A percentile compares a stretch with the other conserved stretches of the same genome.
phyloP scores from a whole-genome alignment of 179 eudicot genomes.

The Beta corolliflora region DNA sequence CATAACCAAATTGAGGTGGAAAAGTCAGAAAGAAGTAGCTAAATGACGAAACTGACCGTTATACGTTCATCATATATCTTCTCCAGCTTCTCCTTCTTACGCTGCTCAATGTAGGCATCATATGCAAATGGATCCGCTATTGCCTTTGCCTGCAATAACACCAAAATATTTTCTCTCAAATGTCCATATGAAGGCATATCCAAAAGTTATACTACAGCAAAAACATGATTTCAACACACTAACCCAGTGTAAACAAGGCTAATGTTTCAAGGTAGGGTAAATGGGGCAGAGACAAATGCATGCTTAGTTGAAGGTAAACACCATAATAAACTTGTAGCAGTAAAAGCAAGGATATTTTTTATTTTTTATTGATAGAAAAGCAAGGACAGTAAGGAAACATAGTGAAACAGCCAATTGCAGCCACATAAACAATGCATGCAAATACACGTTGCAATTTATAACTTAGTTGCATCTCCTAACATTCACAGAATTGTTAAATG shows the following conservation, averaged over 20 bases:
- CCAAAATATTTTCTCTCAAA: background rate
- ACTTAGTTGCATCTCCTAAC: background rate
- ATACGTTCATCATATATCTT: conserved; percentile 46
- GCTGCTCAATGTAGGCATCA: conserved; percentile 59
- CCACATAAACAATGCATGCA: background rate
- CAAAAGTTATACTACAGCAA: background rate
- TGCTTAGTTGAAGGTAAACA: background rate
- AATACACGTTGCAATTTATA: background rate
- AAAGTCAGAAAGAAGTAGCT: background rate
- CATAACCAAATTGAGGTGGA: background rate
- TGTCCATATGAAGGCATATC: background rate
- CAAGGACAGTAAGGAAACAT: background rate
- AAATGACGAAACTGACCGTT: conserved; percentile 56
- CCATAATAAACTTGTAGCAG: background rate
- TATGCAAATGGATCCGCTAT: conserved; percentile 69
- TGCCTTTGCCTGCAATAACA: conserved; percentile 63
- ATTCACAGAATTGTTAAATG: background rate
- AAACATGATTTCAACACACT: background rate
- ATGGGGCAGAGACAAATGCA: background rate
- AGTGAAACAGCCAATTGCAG: background rate
- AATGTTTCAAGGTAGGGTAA: background rate
- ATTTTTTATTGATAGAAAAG: background rate
- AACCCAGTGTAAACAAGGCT: background rate
- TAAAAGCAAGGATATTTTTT: background rate
- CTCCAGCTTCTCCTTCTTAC: conserved; percentile 59